Conservation (phyloP, 805 yeast genomes). For the Candida ipomoeae region DNA sequence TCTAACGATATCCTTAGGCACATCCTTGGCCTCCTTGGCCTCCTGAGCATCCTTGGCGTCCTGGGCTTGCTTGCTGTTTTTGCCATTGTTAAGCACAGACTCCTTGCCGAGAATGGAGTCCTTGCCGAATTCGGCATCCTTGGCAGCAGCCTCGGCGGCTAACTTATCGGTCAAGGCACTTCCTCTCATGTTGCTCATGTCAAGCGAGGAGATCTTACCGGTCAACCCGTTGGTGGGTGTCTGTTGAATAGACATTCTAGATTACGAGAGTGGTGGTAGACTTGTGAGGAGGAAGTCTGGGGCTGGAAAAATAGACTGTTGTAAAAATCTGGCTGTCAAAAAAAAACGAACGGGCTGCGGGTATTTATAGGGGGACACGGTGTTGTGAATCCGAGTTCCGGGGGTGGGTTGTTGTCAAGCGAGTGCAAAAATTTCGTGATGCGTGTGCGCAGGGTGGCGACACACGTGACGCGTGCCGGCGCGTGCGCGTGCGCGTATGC, state of each 20-base stretch:
- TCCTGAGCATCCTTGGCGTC: neutral
- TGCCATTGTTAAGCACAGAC: constrained; percentile 4
- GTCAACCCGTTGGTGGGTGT: constrained; percentile 44
- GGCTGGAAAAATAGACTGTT: neutral
- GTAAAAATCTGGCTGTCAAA: neutral
- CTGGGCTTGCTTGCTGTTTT: neutral
- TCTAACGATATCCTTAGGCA: constrained; percentile 19
- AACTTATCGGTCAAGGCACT: constrained; percentile 39
- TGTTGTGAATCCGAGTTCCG: constrained; percentile 12
- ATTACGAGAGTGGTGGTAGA: too few species aligned
- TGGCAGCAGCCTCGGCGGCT: constrained; percentile 32
- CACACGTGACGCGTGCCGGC: constrained; percentile 6
- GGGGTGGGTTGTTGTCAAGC: constrained; percentile 8
- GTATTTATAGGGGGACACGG: constrained; percentile 11
- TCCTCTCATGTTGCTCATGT: constrained; percentile 30
- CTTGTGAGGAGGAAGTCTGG: too few species aligned
- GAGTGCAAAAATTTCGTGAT: constrained; percentile 7
- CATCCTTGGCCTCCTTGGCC: constrained; percentile 12
- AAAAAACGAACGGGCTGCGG: constrained; percentile 1
- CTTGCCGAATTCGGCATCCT: constrained; percentile 13
- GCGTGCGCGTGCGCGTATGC: constrained; percentile 11
- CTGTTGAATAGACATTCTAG: constrained; percentile 35
- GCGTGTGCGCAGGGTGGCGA: constrained; percentile 4
- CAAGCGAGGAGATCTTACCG: constrained; percentile 40
- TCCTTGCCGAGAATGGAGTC: constrained; percentile 19